Percentiles rank a stretch among this genome's conserved stretches.
These are phyloP conservation scores for Tetrahymena elliotti DNA, from an alignment of 73 alveolate genomes.

Conservation along the genomic window DNA sequence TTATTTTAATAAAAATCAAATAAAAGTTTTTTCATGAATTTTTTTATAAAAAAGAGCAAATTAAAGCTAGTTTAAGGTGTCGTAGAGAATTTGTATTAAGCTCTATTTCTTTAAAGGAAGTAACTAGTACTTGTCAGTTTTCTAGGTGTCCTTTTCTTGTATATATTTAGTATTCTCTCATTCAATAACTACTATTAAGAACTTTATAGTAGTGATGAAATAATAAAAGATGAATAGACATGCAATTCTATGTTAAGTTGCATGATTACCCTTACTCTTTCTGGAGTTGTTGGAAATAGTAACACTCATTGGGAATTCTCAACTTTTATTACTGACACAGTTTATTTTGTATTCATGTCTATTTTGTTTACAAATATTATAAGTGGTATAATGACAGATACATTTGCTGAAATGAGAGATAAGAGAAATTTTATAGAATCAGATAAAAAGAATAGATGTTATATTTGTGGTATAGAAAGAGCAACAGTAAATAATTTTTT, in stretches of 20 bases:
- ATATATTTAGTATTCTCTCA: constrained; percentile 10
- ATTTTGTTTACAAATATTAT: constrained; percentile 28
- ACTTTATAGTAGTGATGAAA: constrained; percentile 7
- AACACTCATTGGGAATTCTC: constrained; percentile 35
- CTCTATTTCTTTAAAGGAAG: constrained; percentile 18
- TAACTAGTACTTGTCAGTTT: constrained; percentile 18
- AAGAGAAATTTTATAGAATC: constrained; percentile 30
- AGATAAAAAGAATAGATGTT: constrained; percentile 30
- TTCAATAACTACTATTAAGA: constrained; percentile 28
- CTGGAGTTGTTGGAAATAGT: constrained; percentile 39
- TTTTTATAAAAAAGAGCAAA: neutral
- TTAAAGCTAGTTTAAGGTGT: neutral
- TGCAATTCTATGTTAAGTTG: constrained; percentile 27
- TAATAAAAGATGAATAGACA: neutral
- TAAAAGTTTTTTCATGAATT: neutral
- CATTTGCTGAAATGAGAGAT: constrained; percentile 45
- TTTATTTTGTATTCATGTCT: constrained; percentile 34
- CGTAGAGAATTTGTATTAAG: constrained; percentile 19
- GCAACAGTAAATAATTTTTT: neutral
- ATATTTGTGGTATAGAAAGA: constrained; percentile 37
- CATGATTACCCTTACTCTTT: constrained; percentile 27
- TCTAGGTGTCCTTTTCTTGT: constrained; percentile 23
- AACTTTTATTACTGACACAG: constrained; percentile 17
- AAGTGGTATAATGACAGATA: constrained; percentile 40
- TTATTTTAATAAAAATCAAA: neutral